Percentiles rank a stretch among this genome's conserved stretches.
Conservation (phyloP, 2,329 filamentous ascomycete genomes). For the Fusarium sp. region DNA sequence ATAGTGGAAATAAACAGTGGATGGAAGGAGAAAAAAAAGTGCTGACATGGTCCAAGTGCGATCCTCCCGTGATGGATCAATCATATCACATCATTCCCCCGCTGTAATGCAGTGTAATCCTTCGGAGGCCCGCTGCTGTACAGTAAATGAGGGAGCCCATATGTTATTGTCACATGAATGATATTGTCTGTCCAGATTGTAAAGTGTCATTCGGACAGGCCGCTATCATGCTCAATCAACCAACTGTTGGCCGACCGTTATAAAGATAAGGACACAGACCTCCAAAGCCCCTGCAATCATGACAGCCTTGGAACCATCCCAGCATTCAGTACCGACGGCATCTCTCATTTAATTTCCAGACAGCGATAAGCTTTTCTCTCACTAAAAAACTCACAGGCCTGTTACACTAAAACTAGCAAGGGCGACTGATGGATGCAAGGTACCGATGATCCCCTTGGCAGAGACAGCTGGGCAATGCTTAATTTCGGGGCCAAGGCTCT, state of each 20-base stretch:
- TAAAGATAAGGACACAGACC: conserved; percentile 3
- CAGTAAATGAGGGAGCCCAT: not conserved
- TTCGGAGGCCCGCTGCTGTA: not conserved
- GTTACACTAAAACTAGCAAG: not conserved
- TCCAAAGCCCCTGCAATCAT: not conserved
- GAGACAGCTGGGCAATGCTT: conserved; percentile 29
- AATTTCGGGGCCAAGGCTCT: conserved; percentile 25
- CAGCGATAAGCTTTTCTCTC: conserved; percentile 15
- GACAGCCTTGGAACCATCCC: not conserved
- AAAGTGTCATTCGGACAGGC: not conserved
- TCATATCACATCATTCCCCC: not conserved
- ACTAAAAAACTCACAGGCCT: conserved; percentile 6
- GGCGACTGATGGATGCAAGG: conserved; percentile 23
- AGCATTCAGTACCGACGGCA: not conserved
- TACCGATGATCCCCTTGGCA: conserved; percentile 20
- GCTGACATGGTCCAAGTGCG: conserved; percentile 24
- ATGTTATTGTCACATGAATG: not conserved
- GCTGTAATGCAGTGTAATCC: not conserved
- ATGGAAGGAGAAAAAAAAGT: not conserved
- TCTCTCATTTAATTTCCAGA: not conserved
- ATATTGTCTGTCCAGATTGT: not conserved
- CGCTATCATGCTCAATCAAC: not conserved
- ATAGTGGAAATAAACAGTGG: conserved; percentile 4
- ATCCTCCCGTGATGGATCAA: not conserved
- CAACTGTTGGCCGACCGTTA: not conserved